Conservation (phyloP, 148 eudicot species). For the Vaccinium corymbosum region DNA sequence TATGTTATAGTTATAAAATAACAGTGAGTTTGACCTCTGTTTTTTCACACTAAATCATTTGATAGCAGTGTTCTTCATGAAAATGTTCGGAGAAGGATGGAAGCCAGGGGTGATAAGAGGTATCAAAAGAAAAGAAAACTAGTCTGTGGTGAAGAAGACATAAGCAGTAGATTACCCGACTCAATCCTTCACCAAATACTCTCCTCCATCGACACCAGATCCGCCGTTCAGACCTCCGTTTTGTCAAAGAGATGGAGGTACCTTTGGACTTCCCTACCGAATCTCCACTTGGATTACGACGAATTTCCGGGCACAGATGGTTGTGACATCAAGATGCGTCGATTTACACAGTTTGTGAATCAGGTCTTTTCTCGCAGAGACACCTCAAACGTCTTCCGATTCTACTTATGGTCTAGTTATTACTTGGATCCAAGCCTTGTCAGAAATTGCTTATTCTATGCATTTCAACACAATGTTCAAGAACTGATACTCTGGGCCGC, state of each 20-base stretch:
- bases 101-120: neutral
- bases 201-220: too few species aligned
- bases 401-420: neutral
- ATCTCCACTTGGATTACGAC: constrained; percentile 1
- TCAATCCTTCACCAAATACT: neutral
- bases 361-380: neutral
- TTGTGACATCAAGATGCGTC: neutral
- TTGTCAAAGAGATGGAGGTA: too few species aligned
- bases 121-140: neutral
- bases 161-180: neutral
- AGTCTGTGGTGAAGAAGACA: neutral
- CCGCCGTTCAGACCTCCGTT: too few species aligned
- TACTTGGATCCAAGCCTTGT: neutral
- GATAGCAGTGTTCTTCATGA: too few species aligned
- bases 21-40: too few species aligned
- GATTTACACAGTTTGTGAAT: neutral
- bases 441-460: neutral
- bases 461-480: neutral
- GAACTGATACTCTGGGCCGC: neutral
- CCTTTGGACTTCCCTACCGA: neutral
- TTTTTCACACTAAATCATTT: too few species aligned
- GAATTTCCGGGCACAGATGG: neutral
- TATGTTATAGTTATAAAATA: too few species aligned
- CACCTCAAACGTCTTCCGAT: neutral
- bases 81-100: too few species aligned